Conservation (phyloP, 441 rosid species). For the Hypseocharis bilobata region DNA sequence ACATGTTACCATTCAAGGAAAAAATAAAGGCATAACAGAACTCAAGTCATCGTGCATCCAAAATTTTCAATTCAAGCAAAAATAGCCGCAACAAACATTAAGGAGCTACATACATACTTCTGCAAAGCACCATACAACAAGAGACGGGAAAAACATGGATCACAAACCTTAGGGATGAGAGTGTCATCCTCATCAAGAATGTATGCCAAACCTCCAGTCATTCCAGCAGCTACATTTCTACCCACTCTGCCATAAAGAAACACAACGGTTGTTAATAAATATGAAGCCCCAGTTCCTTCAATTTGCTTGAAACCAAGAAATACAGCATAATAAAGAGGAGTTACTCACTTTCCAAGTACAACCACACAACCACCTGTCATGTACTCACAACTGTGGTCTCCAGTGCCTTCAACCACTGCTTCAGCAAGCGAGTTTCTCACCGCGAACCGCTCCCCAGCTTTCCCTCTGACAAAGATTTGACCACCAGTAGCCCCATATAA, state of each 20-base stretch:
- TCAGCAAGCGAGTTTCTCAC: constrained; percentile 91
- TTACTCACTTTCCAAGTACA: constrained; percentile 86
- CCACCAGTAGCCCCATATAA: constrained; percentile 96
- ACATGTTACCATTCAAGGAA: no score
- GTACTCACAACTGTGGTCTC: constrained; percentile 91
- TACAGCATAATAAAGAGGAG: constrained; percentile 6
- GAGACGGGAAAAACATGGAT: background rate
- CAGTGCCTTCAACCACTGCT: constrained; percentile 96
- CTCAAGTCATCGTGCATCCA: no score
- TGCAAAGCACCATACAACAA: background rate
- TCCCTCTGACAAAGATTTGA: constrained; percentile 81
- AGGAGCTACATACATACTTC: background rate
- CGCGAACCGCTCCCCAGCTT: constrained; percentile 91
- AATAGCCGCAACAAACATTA: background rate
- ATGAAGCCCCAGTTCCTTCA: background rate
- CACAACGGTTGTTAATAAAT: constrained; percentile 6
- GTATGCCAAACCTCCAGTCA: constrained; percentile 95
- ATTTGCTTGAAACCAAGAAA: constrained; percentile 11
- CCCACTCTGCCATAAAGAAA: constrained; percentile 62
- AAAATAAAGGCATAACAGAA: no score
- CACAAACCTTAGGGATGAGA: constrained; percentile 72
- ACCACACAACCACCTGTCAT: constrained; percentile 98
- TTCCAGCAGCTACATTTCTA: constrained; percentile 92
- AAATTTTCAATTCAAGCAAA: no score
- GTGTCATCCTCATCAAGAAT: constrained; percentile 79